Evolutionary conservation across 2,329 filamentous ascomycete genomes (phyloP).

Genomic region (Aspergillus felis): DNA sequence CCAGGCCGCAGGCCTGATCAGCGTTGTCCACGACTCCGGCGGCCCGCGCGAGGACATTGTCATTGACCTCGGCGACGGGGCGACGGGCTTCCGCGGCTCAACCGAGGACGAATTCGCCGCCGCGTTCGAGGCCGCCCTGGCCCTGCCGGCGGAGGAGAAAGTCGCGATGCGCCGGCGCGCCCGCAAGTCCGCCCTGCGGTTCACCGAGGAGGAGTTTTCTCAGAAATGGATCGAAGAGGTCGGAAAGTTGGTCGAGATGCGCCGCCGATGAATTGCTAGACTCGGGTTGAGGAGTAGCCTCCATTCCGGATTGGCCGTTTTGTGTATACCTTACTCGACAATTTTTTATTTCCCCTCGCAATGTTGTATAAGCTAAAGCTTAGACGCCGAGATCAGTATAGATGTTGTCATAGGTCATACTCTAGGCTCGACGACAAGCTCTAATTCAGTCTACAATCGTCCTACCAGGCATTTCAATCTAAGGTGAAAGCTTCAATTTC

Average conservation of each 20-base stretch:
- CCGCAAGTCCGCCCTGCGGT: constrained; percentile 72
- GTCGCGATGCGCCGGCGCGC: constrained; percentile 72
- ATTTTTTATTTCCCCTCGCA: neutral
- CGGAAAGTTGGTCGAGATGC: constrained; percentile 61
- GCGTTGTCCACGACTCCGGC: constrained; percentile 88
- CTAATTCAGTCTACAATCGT: neutral
- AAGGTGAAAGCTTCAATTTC: no score
- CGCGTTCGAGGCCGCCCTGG: constrained; percentile 72
- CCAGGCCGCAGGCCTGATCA: constrained; percentile 87
- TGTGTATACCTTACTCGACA: neutral
- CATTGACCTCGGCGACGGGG: constrained; percentile 68
- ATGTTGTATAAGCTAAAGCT: neutral
- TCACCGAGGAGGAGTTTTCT: constrained; percentile 83
- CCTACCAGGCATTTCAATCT: no score
- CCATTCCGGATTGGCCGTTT: neutral
- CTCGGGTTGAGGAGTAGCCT: neutral
- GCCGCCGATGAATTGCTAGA: constrained; percentile 10
- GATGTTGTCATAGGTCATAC: neutral
- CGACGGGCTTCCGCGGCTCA: constrained; percentile 83
- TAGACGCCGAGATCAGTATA: neutral
- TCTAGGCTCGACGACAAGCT: neutral
- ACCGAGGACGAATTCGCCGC: constrained; percentile 74
- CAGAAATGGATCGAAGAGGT: constrained; percentile 73
- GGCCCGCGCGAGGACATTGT: constrained; percentile 95
- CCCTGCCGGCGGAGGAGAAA: constrained; percentile 58